Base-by-base conservation (phyloP, 306 rosid species). In the Quercus wislizeni region DNA sequence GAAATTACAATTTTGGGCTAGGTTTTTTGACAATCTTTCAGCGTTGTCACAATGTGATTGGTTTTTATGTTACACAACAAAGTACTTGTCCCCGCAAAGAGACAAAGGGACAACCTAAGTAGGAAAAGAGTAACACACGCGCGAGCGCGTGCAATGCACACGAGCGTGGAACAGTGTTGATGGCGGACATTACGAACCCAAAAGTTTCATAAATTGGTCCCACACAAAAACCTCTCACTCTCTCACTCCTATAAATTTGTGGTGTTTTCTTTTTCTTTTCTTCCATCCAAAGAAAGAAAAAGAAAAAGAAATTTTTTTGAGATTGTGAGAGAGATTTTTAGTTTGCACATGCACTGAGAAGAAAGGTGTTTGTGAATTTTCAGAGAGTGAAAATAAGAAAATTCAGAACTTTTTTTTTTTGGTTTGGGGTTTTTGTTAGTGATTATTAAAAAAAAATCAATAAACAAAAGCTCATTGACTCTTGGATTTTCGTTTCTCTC, bases 171-270 rank as follows among this genome's bases (percentile, higher is more conserved):
- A 69, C 38, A 80, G 72, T 27, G 65, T 72, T 21, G 56, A 76
- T 76, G 51, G 87, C 74, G 80, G 80, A 89, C 76, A 74, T 80
- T 73, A 52, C 85, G 76, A 89, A 77, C 76, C 63, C 46, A 3
- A 13, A 74, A 38, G 46, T 77, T 33, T 75, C 69, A 46, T 78
- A 21, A 31, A 83, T 80, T 89, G 96, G 83, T 3, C 91, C 88
- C 82, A 80, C 77, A 1, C 19, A n/a, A 9, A 46, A 11, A 13
- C 9, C 20, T 2, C 55, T 14, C 6, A 2, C 79, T 33, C 17
- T 27, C 52, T 68, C 67, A 18, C 75, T 11, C 11, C 5, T 65
- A 74, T 65, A 43, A 82, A 51, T 57, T 21, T 28, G n/a, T 41
- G 46, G 46, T 38, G 8, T 38, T 38, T 38, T 38, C 11, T 38